These are phyloP conservation scores for Scenedesmus sp. DNA, from an alignment of 163 green algal genomes.

Conservation along the genomic window DNA sequence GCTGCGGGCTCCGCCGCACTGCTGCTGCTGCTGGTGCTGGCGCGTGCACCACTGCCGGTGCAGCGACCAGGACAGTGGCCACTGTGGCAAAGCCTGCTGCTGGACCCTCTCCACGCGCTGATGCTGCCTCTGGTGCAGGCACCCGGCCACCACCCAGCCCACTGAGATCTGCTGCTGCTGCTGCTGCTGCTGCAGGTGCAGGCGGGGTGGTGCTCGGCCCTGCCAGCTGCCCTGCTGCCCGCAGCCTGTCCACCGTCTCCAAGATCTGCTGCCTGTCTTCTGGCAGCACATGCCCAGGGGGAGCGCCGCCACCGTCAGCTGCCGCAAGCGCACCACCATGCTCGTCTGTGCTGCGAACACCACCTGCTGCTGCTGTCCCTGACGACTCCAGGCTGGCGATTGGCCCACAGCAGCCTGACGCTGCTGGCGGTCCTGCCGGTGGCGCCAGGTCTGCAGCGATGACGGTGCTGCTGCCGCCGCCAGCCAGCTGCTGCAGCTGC, in stretches of 20 bases:
- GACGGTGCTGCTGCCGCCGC: not conserved
- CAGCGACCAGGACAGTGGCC: not conserved
- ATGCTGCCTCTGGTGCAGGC: not conserved
- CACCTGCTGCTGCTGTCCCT: conserved; percentile 10
- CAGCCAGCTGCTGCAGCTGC: conserved; percentile 12
- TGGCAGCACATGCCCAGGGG: not conserved
- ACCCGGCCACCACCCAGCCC: too few relatives aligned
- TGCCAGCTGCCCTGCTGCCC: conserved; percentile 19
- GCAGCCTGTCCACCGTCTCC: not conserved
- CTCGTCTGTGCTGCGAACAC: not conserved
- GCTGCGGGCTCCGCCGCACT: too few relatives aligned
- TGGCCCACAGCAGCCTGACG: not conserved
- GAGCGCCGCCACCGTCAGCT: not conserved
- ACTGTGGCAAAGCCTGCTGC: conserved; percentile 2
- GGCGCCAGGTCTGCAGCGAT: not conserved
- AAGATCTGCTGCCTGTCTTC: conserved; percentile 28
- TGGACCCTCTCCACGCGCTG: not conserved
- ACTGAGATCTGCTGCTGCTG: conserved; percentile 8
- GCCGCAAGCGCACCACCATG: too few relatives aligned
- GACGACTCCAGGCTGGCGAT: not conserved
- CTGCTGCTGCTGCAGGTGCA: not conserved
- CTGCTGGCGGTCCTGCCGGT: not conserved
- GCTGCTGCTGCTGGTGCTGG: too few relatives aligned
- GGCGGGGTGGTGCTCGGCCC: not conserved
- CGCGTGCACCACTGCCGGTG: not conserved